Percentiles rank a stretch among this genome's conserved stretches.
These are phyloP conservation scores for Moelleriella libera DNA, from an alignment of 2,329 filamentous ascomycete species.

Conservation along the genomic window DNA sequence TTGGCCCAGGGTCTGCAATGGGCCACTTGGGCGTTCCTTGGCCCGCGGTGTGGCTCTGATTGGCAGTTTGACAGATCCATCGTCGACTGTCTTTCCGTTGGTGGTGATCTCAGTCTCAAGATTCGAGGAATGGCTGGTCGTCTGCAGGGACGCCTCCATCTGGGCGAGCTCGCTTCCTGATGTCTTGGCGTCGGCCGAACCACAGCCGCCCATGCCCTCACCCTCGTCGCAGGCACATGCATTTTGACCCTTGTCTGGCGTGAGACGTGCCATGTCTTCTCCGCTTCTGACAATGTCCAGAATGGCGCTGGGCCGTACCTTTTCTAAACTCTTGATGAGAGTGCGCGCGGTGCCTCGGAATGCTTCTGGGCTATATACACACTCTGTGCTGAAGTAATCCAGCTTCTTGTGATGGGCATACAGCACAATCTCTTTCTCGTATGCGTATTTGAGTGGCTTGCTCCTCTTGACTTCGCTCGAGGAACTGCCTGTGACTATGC, in stretches of 20 bases:
- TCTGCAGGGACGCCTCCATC: constrained; percentile 47
- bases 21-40: constrained; percentile 13
- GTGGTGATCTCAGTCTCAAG: constrained; percentile 19
- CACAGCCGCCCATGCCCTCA: constrained; percentile 52
- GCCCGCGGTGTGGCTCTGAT: constrained; percentile 14
- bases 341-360: constrained; percentile 85
- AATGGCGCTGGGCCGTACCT: constrained; percentile 85
- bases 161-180: constrained; percentile 66
- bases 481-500: constrained; percentile 66
- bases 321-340: constrained; percentile 89
- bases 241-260: constrained; percentile 21
- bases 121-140: constrained; percentile 6
- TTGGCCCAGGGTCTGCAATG: constrained; percentile 64
- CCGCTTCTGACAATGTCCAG: constrained; percentile 89
- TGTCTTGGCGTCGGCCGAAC: constrained; percentile 45
- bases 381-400: constrained; percentile 97
- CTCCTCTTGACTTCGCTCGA: constrained; percentile 85
- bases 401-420: constrained; percentile 95
- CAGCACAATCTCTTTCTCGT: constrained; percentile 97
- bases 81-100: constrained; percentile 7
- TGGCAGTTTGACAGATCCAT: constrained; percentile 19
- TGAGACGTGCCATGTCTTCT: constrained; percentile 85
- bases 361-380: constrained; percentile 94
- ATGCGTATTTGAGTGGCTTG: constrained; percentile 95
- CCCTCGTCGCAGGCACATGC: constrained; percentile 21